Percentiles rank a stretch among this genome's conserved stretches.
These are phyloP conservation scores for Piper longum DNA, from an alignment of 164 flowering plant genomes.

Conservation along the genomic window DNA sequence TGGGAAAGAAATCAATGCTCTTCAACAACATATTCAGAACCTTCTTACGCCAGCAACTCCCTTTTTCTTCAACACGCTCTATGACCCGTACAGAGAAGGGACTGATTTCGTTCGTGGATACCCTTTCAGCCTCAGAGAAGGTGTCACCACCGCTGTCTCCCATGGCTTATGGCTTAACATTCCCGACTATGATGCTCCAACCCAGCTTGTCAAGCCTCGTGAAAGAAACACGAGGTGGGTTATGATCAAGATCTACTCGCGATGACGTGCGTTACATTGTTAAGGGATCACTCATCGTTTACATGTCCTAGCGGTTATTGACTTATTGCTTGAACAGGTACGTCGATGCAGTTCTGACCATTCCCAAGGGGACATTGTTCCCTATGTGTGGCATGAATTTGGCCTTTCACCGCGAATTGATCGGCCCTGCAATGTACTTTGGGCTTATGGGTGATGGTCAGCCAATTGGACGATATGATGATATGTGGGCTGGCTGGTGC, in stretches of 20 bases:
- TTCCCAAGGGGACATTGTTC: conserved; percentile 33
- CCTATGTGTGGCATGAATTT: conserved; percentile 49
- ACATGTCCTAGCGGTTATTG: background rate
- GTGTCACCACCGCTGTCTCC: conserved; percentile 36
- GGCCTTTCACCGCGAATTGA: conserved; percentile 30
- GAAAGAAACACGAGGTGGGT: conserved; percentile 37
- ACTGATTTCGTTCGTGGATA: conserved; percentile 38
- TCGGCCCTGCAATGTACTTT: conserved; percentile 43
- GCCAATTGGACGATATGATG: conserved; percentile 27
- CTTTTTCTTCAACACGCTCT: conserved; percentile 36
- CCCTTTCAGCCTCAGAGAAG: conserved; percentile 41
- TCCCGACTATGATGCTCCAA: conserved; percentile 56
- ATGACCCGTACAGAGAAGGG: conserved; percentile 39
- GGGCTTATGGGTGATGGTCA: conserved; percentile 37
- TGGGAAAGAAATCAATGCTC: conserved; percentile 38
- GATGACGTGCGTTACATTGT: background rate
- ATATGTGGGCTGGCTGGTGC: conserved; percentile 37
- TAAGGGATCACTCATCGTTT: background rate
- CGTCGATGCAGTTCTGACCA: conserved; percentile 38
- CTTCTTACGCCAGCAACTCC: conserved; percentile 33
- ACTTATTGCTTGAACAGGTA: conserved; percentile 15
- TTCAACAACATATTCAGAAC: conserved; percentile 38
- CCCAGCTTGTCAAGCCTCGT: conserved; percentile 54
- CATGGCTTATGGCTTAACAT: conserved; percentile 52
- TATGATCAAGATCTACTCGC: background rate